phyloP scores from a whole-genome alignment of 176 grass and related monocot species.

The Panicum miliaceum region DNA sequence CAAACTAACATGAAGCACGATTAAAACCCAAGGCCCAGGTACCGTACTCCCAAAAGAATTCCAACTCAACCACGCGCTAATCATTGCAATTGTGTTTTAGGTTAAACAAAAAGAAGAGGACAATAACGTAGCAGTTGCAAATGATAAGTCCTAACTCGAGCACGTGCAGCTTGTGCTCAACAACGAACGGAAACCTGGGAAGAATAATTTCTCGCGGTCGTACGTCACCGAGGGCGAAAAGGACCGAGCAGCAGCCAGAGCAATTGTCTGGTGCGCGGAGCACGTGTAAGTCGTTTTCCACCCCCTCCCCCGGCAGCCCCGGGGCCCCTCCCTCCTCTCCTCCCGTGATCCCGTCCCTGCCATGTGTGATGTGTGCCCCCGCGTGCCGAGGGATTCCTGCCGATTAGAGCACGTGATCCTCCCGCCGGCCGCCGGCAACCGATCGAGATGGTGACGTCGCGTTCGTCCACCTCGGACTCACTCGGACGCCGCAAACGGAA shows the following conservation, averaged over 20 bases:
- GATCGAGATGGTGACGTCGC: not conserved
- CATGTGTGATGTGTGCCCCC: too few relatives aligned
- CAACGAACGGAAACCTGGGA: too few relatives aligned
- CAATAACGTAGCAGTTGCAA: not conserved
- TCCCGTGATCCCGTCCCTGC: too few relatives aligned
- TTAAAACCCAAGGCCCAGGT: not conserved
- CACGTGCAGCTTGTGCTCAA: not conserved
- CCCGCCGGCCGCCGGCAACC: not conserved
- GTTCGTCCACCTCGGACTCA: not conserved
- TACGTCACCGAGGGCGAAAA: not conserved
- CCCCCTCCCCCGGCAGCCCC: not conserved
- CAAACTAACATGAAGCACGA: not conserved
- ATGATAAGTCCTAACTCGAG: not conserved
- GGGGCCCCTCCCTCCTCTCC: not conserved
- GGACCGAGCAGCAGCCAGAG: not conserved
- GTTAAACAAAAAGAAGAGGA: not conserved
- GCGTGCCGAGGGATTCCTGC: not conserved
- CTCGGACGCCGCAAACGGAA: not conserved
- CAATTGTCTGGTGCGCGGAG: not conserved
- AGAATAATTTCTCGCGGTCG: not conserved
- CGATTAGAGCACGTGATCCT: not conserved
- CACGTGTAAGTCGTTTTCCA: slow-evolving; percentile 10
- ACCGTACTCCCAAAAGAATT: not conserved
- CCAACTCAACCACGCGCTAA: not conserved
- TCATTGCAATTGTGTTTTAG: not conserved